Conservation (phyloP, 371 early-diverging fungal species). For the Saksenaea vasiformis region DNA sequence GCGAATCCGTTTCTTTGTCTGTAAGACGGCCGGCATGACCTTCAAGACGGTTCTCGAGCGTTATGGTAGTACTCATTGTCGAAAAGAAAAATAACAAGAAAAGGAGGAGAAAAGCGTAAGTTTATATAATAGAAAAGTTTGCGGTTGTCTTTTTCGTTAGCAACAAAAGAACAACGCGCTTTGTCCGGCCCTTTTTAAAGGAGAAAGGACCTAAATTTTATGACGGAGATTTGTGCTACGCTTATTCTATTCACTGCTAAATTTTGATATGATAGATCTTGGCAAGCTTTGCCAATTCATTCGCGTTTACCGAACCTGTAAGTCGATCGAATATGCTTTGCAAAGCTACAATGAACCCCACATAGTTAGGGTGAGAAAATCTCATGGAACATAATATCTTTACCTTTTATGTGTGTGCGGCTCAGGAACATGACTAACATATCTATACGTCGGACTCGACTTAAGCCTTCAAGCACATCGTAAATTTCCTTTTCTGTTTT, state of each 20-base stretch:
- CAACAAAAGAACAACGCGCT: not conserved
- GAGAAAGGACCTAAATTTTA: not conserved
- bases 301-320: conserved; percentile 8
- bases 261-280: conserved; percentile 16
- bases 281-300: conserved; percentile 5
- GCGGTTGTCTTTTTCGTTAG: no score
- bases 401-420: conserved; percentile 59
- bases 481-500: conserved; percentile 42
- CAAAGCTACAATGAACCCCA: conserved; percentile 9
- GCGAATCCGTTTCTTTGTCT: conserved; percentile 45
- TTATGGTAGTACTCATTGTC: not conserved
- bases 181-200: not conserved
- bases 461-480: conserved; percentile 47
- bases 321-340: conserved; percentile 9
- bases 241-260: not conserved
- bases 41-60: conserved; percentile 12
- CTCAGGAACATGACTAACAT: conserved; percentile 72
- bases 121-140: not conserved
- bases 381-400: not conserved
- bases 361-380: conserved; percentile 5
- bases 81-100: not conserved
- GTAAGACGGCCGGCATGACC: conserved; percentile 51
- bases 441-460: conserved; percentile 62
- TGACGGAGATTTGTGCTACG: conserved; percentile 3
- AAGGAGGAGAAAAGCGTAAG: not conserved